A percentile compares a stretch with the other conserved stretches of the same genome.
Conservation (phyloP, 1,284 basidiomycete genomes). For the Rhodofomes roseus region DNA sequence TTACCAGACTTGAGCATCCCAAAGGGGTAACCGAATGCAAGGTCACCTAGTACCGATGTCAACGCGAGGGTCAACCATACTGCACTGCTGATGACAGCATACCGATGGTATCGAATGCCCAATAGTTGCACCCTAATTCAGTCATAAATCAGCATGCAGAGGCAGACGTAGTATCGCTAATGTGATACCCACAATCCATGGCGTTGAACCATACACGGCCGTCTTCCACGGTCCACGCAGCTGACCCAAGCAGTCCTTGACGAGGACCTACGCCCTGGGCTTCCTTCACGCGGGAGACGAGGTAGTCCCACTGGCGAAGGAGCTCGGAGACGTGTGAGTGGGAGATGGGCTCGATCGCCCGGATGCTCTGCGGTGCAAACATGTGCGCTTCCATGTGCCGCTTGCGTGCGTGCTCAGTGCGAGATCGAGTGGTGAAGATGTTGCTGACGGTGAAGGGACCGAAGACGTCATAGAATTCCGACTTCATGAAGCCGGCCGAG, state of each 20-base stretch:
- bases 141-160: not conserved
- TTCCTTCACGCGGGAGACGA: constrained; percentile 35
- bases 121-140: constrained; percentile 49
- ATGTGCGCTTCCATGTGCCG: constrained; percentile 82
- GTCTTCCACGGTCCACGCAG: constrained; percentile 51
- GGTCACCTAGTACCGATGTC: constrained; percentile 37
- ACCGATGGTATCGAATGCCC: constrained; percentile 81
- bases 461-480: constrained; percentile 63
- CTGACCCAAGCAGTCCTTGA: constrained; percentile 54
- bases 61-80: not conserved
- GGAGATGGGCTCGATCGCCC: constrained; percentile 75
- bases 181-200: constrained; percentile 43
- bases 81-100: not conserved
- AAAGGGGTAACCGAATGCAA: constrained; percentile 83
- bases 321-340: constrained; percentile 54
- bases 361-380: constrained; percentile 74
- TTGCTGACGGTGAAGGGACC: constrained; percentile 58
- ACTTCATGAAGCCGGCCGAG: constrained; percentile 70
- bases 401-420: constrained; percentile 78
- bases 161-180: not conserved
- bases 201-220: constrained; percentile 67
- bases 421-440: constrained; percentile 69
- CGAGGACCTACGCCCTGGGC: constrained; percentile 24
- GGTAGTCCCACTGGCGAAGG: constrained; percentile 67
- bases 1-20: constrained; percentile 77